A percentile compares a stretch with the other conserved stretches of the same genome.
Conservation (phyloP, 139 green algal genomes). For the Pedinophyceae sp. region DNA sequence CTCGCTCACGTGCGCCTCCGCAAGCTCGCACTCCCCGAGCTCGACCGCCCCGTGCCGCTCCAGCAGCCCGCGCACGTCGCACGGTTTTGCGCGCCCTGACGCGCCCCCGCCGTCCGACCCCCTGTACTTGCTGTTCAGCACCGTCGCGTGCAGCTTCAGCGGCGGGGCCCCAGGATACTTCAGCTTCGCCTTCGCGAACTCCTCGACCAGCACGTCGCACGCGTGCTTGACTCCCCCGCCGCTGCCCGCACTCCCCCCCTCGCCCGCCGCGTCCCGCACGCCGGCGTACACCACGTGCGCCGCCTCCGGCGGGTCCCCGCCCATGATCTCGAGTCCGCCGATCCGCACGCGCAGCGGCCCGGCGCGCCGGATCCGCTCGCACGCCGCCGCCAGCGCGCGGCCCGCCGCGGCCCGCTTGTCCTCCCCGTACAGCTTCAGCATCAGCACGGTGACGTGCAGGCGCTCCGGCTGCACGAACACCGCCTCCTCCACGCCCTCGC, state of each 20-base stretch:
- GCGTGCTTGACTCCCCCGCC: slow-evolving; percentile 19
- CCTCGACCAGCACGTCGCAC: slow-evolving; percentile 19
- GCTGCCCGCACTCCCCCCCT: not conserved
- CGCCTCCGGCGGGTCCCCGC: slow-evolving; percentile 25
- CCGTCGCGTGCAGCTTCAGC: slow-evolving; percentile 29
- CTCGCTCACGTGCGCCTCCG: too few relatives aligned
- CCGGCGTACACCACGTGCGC: slow-evolving; percentile 36
- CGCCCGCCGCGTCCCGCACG: slow-evolving; percentile 1
- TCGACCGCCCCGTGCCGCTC: too few relatives aligned
- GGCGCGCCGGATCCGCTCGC: slow-evolving; percentile 13
- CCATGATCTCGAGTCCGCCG: slow-evolving; percentile 30
- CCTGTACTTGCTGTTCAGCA: slow-evolving; percentile 23
- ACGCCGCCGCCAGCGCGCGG: slow-evolving; percentile 7
- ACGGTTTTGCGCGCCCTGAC: too few relatives aligned
- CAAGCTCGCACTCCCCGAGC: too few relatives aligned
- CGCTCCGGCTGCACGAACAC: slow-evolving; percentile 11
- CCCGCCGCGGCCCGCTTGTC: slow-evolving; percentile 14
- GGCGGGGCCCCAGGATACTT: slow-evolving; percentile 19
- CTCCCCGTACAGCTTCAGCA: slow-evolving; percentile 46
- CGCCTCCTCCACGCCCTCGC: slow-evolving; percentile 5
- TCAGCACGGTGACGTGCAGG: slow-evolving; percentile 36
- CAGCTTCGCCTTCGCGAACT: slow-evolving; percentile 18
- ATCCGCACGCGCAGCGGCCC: slow-evolving; percentile 14
- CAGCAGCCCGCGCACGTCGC: too few relatives aligned
- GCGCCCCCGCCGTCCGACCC: too few relatives aligned